Base-by-base conservation (phyloP, 345 rosid species). In the Camelina hispida region DNA sequence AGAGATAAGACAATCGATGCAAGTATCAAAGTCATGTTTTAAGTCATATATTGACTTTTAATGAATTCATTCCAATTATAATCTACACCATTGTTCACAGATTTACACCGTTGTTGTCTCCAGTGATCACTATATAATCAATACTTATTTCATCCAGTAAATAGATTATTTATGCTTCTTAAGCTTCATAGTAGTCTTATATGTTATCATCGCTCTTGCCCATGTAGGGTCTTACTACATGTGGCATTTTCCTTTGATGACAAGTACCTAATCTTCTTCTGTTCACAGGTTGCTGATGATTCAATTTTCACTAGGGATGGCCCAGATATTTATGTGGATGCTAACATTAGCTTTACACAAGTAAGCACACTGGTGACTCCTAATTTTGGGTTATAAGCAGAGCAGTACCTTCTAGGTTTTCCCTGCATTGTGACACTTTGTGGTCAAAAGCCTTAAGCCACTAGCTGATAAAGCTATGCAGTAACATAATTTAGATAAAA, bases 261-360 rank as follows among this genome's bases (percentile, higher is more conserved):
- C 62, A 12, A 56, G 22, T 51, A 68, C 40, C 64, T 76, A 61
- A 47, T 62, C 46, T 56, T 70, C 17, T 63, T 63, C 68, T 71
- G 48, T 81, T 64, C 68, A 56, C 78, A 91, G 98, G 96, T 91
- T 43, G 91, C 90, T 32, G 82, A 87, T 50, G 98, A 94, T 83
- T 83, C 89, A 9, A 68, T 80, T 67, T 94, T 94, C 85, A 22
- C 89, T 15, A 85, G 96, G 83, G 95, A 94, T 55, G 96, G 98
- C 72, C 89, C 94, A 69, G 96, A 94, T 87, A 62, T 94, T 23
- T 91, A 88, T 61, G 93, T 91, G 76, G 89, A 87, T 78, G 85
- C 88, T 75, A 83, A 86, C 70, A 88, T 94, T 78, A 90, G 91
- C 87, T 88, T 94, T 82, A 88, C 90, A 46, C 91, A 91, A 76